phyloP scores from a whole-genome alignment of 257 asterid genomes.

The Thymus mandschuricus region DNA sequence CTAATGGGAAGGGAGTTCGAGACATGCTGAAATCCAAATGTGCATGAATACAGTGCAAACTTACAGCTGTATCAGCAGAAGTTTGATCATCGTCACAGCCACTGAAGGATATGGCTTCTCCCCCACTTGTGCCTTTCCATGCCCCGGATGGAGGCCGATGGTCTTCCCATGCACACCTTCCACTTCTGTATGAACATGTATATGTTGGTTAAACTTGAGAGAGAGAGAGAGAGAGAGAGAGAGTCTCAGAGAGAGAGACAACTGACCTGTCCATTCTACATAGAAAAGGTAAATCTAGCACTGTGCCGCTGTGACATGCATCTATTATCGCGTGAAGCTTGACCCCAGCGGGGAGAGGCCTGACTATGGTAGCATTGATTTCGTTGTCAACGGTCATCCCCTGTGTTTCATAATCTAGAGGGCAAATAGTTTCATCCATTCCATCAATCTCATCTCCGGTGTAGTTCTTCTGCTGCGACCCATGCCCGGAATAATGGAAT shows the following conservation, averaged over 20 bases:
- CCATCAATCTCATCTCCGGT: conserved; percentile 95
- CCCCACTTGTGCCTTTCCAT: conserved; percentile 98
- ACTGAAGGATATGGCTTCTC: conserved; percentile 93
- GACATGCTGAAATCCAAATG: not conserved
- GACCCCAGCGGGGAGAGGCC: conserved; percentile 83
- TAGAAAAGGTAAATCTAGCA: conserved; percentile 81
- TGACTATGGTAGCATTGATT: conserved; percentile 73
- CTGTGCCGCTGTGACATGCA: conserved; percentile 96
- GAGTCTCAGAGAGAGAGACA: not conserved
- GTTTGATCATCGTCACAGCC: conserved; percentile 96
- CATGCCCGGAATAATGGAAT: conserved; percentile 93
- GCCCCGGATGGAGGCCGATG: conserved; percentile 91
- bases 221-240: conserved; percentile 5
- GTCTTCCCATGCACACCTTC: conserved; percentile 86
- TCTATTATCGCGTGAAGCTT: conserved; percentile 95
- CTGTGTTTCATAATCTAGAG: conserved; percentile 72
- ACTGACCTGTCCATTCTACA: conserved; percentile 92
- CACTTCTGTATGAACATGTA: conserved; percentile 53
- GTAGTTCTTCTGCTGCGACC: conserved; percentile 81
- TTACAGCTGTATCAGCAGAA: conserved; percentile 86
- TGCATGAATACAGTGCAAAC: not conserved
- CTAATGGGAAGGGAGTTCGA: not conserved
- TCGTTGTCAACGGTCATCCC: conserved; percentile 91
- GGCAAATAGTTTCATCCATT: conserved; percentile 87
- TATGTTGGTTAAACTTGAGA: not conserved